Percentiles rank a stretch among this genome's conserved stretches.
Evolutionary conservation across 2,329 filamentous ascomycete species (phyloP).

Genomic region (Calonectria fujianensis): DNA sequence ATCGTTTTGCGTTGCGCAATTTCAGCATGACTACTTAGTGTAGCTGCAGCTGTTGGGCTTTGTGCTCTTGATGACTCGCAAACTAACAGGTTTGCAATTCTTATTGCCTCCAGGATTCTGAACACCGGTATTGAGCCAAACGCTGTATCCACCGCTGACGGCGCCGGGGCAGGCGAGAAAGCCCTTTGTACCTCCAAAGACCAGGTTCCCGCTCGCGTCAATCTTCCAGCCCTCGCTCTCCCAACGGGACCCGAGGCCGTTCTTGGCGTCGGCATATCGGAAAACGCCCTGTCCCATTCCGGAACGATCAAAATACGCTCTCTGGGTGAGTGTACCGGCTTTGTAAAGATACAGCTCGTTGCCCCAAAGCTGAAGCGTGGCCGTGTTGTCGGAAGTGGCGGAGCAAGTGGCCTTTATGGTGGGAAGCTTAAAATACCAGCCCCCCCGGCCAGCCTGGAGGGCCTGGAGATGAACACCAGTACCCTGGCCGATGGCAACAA

Average conservation of each 20-base stretch:
- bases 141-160: slow-evolving; percentile 61
- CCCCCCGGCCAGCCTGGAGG: slow-evolving; percentile 66
- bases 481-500: slow-evolving; percentile 70
- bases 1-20: not conserved
- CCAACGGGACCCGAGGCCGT: slow-evolving; percentile 59
- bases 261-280: slow-evolving; percentile 68
- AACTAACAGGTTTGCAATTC: slow-evolving; percentile 61
- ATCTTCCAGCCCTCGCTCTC: slow-evolving; percentile 70
- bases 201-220: slow-evolving; percentile 65
- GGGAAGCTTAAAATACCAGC: slow-evolving; percentile 66
- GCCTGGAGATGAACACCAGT: slow-evolving; percentile 67
- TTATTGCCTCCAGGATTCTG: slow-evolving; percentile 60
- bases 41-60: slow-evolving; percentile 63
- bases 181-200: slow-evolving; percentile 62
- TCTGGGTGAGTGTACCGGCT: slow-evolving; percentile 64
- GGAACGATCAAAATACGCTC: slow-evolving; percentile 72
- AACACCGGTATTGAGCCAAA: slow-evolving; percentile 61
- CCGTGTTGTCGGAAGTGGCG: slow-evolving; percentile 61
- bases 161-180: slow-evolving; percentile 73
- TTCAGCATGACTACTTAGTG: slow-evolving; percentile 17
- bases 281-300: slow-evolving; percentile 75
- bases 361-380: slow-evolving; percentile 70
- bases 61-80: slow-evolving; percentile 54
- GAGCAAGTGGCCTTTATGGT: slow-evolving; percentile 71
- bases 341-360: slow-evolving; percentile 69